These are phyloP conservation scores for Argentina anserina DNA, from an alignment of 306 rosid species.

Conservation along the genomic window DNA sequence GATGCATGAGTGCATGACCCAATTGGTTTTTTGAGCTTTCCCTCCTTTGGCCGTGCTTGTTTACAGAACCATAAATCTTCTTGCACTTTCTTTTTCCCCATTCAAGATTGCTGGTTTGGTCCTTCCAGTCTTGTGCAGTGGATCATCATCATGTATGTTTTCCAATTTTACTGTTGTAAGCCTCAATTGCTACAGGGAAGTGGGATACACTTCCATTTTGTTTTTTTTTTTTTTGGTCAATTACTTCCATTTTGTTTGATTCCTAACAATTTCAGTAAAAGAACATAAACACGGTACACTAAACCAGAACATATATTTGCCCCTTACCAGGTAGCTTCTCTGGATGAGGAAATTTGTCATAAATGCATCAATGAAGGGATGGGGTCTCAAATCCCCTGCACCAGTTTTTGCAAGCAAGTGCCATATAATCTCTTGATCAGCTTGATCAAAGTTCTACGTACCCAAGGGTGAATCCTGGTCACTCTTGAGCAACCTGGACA, in stretches of 20 bases:
- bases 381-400: constrained; percentile 41
- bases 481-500: constrained; percentile 65
- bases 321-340: constrained; percentile 67
- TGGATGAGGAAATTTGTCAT: constrained; percentile 72
- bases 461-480: constrained; percentile 94
- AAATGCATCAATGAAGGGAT: constrained; percentile 76
- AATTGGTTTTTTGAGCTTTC: constrained; percentile 71
- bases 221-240: too few relatives aligned
- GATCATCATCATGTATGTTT: constrained; percentile 62
- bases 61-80: constrained; percentile 86
- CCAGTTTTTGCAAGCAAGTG: constrained; percentile 75
- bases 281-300: not conserved
- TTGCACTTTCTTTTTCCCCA: constrained; percentile 65
- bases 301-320: constrained; percentile 9
- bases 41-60: constrained; percentile 47
- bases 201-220: constrained; percentile 72
- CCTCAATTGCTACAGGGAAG: constrained; percentile 80
- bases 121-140: constrained; percentile 91
- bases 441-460: constrained; percentile 87
- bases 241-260: constrained; percentile 76
- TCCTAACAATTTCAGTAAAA: constrained; percentile 37
- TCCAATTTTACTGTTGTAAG: constrained; percentile 71
- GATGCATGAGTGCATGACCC: constrained; percentile 98
- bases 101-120: constrained; percentile 66
- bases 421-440: constrained; percentile 73